Percentiles rank a stretch among this genome's conserved stretches.
Conservation (phyloP, 2,329 filamentous ascomycete genomes). For the Colletotrichum cuscutae region DNA sequence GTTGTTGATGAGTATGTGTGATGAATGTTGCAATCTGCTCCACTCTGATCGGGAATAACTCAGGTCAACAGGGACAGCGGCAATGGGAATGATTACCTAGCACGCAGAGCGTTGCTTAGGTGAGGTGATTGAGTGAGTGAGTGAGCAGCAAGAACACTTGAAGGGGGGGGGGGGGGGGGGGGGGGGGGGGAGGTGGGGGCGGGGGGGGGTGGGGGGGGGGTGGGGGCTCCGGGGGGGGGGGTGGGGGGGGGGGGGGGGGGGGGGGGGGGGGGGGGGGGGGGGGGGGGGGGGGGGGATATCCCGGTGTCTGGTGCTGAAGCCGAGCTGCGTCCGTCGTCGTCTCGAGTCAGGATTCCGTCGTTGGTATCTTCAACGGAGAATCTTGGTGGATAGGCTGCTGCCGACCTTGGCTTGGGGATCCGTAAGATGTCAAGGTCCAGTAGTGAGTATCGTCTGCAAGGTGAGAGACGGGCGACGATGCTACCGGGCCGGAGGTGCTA, state of each 20-base stretch:
- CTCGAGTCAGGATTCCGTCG: constrained; percentile 19
- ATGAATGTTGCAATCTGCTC: background rate
- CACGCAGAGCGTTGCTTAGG: background rate
- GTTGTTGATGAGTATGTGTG: background rate
- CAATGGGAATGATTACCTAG: background rate
- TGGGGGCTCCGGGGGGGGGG: too few species aligned
- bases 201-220: too few species aligned
- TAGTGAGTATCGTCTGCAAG: background rate
- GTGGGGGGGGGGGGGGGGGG: background rate
- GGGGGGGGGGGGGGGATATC: background rate
- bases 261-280: background rate
- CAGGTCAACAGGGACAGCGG: background rate
- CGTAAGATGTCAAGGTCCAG: background rate
- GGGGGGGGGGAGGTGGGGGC: too few species aligned
- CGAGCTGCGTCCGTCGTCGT: constrained; percentile 9
- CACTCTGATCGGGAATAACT: background rate
- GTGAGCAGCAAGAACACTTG: background rate
- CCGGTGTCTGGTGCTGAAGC: constrained; percentile 5
- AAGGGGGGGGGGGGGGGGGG: background rate
- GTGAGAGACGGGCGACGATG: background rate
- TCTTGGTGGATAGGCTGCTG: background rate
- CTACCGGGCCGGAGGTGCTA: background rate
- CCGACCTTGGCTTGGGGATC: background rate
- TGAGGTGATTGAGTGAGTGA: background rate
- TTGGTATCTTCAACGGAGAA: background rate